Conservation (phyloP, 2,329 filamentous ascomycete genomes). For the Calycina marina region DNA sequence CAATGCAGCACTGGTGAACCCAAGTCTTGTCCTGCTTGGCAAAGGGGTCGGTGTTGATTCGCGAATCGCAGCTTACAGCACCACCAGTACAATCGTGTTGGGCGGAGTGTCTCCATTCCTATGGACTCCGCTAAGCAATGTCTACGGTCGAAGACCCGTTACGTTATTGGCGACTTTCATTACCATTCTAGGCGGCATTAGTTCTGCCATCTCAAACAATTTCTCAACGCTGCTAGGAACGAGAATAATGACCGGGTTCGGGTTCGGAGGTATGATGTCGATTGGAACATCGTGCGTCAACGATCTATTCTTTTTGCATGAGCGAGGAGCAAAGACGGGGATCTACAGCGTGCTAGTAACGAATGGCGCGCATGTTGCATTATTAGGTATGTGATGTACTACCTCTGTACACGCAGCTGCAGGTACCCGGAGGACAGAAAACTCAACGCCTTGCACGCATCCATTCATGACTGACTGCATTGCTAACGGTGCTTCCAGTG, state of each 20-base stretch:
- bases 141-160: slow-evolving; percentile 19
- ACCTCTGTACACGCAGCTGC: not conserved
- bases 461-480: no score
- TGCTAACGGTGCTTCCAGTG: no score
- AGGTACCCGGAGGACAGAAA: not conserved
- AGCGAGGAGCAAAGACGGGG: slow-evolving; percentile 19
- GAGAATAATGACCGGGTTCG: slow-evolving; percentile 16
- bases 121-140: slow-evolving; percentile 16
- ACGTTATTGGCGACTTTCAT: slow-evolving; percentile 16
- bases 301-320: slow-evolving; percentile 21
- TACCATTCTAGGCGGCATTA: slow-evolving; percentile 18
- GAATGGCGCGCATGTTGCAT: slow-evolving; percentile 20
- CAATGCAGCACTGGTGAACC: slow-evolving; percentile 19
- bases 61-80: slow-evolving; percentile 17
- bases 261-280: slow-evolving; percentile 21
- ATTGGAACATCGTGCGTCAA: slow-evolving; percentile 19
- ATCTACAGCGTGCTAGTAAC: slow-evolving; percentile 20
- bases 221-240: slow-evolving; percentile 16
- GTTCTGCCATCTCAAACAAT: slow-evolving; percentile 12
- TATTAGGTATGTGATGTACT: slow-evolving; percentile 15
- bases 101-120: slow-evolving; percentile 20
- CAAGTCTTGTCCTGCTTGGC: slow-evolving; percentile 17
- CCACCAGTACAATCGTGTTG: slow-evolving; percentile 17
- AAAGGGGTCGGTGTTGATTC: slow-evolving; percentile 12
- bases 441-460: no score